Evolutionary conservation across 169 alveolate genomes (phyloP), one percentile per base, ranked within the genome.

Genomic region (Plasmodium inui): DNA sequence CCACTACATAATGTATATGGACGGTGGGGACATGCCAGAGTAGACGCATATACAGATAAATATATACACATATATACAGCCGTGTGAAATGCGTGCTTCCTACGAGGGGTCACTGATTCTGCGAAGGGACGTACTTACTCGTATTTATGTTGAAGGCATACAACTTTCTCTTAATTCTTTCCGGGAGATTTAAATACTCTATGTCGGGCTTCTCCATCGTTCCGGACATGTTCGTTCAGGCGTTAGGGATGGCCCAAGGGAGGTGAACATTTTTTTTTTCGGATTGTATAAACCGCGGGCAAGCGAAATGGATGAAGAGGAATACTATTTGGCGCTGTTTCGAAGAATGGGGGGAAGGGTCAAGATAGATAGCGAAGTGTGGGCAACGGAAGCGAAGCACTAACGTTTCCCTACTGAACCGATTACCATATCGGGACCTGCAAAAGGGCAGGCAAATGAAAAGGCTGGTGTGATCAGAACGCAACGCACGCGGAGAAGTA

Each of bases 171-270:
- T 86, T 86, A 9, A 74, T 30, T 50, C 50, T 86, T 53, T 86
- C 81, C 2, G 84, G 55, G 2, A 86, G 78, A 28, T 86, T 86
- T 53, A 86, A 86, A 32, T 76, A 86, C 81, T 78, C 93, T 86
- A 86, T 86, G 41, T 86, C 93, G 81, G 76, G 30, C 32, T 67
- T 86, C 39, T 86, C 93, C 93, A 86, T 86, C 46, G 79, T 76
- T n/a, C 67, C 79, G 22, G 12, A 41, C 32, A 53, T 39, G 61
- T 50, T 17, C 61, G 7, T 50, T 50, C 22, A 50, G 2, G 26
- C 61, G 22, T 50, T 50, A 50, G 12, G 61, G 8, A 3, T 72
- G 22, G 57, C 26, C 12, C 19, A 44, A 85, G 12, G 19, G 34
- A 14, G 26, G 41, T 73, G 12, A 19, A 30, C 73, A 19, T 84